Base-by-base conservation (phyloP, 805 yeast species). In the Schwanniomyces pseudopolymorphus region DNA sequence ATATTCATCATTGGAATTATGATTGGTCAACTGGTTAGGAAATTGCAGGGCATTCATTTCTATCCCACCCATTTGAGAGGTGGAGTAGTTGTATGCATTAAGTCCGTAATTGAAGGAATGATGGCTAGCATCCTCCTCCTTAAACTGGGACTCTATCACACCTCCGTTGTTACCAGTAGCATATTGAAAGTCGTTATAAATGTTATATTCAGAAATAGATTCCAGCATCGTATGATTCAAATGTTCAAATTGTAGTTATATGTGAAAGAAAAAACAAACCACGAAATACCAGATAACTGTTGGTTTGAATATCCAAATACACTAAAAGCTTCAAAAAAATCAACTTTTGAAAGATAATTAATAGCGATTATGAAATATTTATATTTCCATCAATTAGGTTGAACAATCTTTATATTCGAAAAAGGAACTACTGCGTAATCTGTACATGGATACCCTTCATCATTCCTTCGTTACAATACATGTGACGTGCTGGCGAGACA, bases 401-500 rank as follows among this genome's bases (percentile, higher is more conserved):
- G 17, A 31, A 16, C 16, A 31, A 31, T 31, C 35, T 31, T 31
- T 31, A 31, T 31, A 14, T 31, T 31, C 35, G 19, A 31, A 31
- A 31, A 31, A 31, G 35, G 35, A 31, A 31, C 35, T 31, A 14
- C 35, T 31, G 35, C 35, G 35, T 31, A 31, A 31, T 31, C 35
- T 31, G 20, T 31, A 17, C 35, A 31, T 14, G 7, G 17, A 31
- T 31, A 31, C 19, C 35, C 35, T 14, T 31, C 35, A 31, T 14
- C 3, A 31, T 31, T 31, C 13, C 35, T 31, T 31, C 35, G 17
- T 31, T 14, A 31, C 35, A 31, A 31, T 31, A 31, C 20, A 31
- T 31, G 35, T 31, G 35, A 31, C 35, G 19, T 31, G 35, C 35
- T 31, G 20, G 35, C 35, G 35, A 31, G 35, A 31, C 35, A 31